A percentile compares a stretch with the other conserved stretches of the same genome.
These are phyloP conservation scores for Pachysandra terminalis DNA, from an alignment of 164 flowering plant genomes.

Conservation along the genomic window DNA sequence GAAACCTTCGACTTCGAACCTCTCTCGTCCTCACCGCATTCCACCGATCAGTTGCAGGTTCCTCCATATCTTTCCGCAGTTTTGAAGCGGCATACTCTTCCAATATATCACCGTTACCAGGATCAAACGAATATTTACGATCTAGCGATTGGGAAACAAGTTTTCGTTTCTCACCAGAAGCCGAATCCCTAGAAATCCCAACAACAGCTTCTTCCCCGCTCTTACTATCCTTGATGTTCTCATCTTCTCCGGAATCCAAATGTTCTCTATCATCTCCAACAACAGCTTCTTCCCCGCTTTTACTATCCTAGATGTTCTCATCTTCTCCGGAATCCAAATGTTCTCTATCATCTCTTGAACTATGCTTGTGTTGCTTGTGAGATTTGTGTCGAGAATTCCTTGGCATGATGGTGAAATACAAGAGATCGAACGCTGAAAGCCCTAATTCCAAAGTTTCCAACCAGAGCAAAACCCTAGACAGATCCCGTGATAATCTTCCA, in stretches of 20 bases:
- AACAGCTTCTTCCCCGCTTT: constrained; percentile 15
- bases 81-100: constrained; percentile 21
- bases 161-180: constrained; percentile 25
- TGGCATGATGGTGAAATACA: constrained; percentile 37
- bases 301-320: constrained; percentile 17
- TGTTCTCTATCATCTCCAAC: constrained; percentile 29
- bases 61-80: constrained; percentile 26
- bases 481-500: not conserved
- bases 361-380: too few species aligned
- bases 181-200: constrained; percentile 30
- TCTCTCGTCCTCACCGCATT: constrained; percentile 27
- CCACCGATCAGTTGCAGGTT: constrained; percentile 30
- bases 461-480: not conserved
- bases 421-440: constrained; percentile 16
- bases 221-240: constrained; percentile 19
- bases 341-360: constrained; percentile 47
- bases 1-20: constrained; percentile 24
- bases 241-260: constrained; percentile 30
- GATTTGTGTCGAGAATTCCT: constrained; percentile 62
- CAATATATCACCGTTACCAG: constrained; percentile 18
- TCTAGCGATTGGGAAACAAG: not conserved
- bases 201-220: constrained; percentile 16
- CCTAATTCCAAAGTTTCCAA: constrained; percentile 13
- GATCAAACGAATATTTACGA: constrained; percentile 14
- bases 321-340: constrained; percentile 31